Percentiles rank a stretch among this genome's conserved stretches.
phyloP scores from a whole-genome alignment of 208 protist genomes.

The Strigomonas oncopelti region DNA sequence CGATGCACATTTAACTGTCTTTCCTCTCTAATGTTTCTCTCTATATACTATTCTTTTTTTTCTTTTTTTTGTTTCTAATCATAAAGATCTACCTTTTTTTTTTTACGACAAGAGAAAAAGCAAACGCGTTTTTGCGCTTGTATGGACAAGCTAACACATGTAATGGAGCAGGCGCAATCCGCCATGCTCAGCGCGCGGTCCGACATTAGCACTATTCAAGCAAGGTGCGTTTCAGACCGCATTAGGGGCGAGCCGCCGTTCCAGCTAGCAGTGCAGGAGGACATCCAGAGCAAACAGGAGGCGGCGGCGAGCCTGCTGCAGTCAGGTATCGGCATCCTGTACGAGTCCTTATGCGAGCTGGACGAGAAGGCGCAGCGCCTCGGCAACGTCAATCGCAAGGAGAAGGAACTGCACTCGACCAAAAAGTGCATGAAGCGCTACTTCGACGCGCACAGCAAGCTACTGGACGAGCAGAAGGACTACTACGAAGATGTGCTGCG shows the following conservation, averaged over 20 bases:
- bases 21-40: neutral
- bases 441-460: slow-evolving; percentile 36
- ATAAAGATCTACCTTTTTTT: neutral
- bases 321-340: slow-evolving; percentile 22
- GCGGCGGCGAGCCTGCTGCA: slow-evolving; percentile 37
- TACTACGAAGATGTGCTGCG: slow-evolving; percentile 15
- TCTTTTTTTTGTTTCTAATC: neutral
- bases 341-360: slow-evolving; percentile 22
- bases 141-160: slow-evolving; percentile 47
- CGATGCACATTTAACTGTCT: neutral
- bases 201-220: slow-evolving; percentile 30
- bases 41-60: neutral
- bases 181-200: slow-evolving; percentile 33
- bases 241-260: slow-evolving; percentile 7
- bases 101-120: slow-evolving; percentile 4
- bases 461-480: slow-evolving; percentile 23
- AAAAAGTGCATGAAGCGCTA: slow-evolving; percentile 61
- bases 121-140: neutral
- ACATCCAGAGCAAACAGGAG: slow-evolving; percentile 40
- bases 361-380: slow-evolving; percentile 25
- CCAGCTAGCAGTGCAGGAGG: slow-evolving; percentile 19
- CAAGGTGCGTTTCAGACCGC: slow-evolving; percentile 17
- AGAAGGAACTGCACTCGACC: slow-evolving; percentile 30
- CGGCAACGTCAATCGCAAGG: slow-evolving; percentile 24
- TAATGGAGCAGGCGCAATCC: slow-evolving; percentile 33